Base-by-base conservation (phyloP, 768 basidiomycete genomes). In the Tulasnella sp. region DNA sequence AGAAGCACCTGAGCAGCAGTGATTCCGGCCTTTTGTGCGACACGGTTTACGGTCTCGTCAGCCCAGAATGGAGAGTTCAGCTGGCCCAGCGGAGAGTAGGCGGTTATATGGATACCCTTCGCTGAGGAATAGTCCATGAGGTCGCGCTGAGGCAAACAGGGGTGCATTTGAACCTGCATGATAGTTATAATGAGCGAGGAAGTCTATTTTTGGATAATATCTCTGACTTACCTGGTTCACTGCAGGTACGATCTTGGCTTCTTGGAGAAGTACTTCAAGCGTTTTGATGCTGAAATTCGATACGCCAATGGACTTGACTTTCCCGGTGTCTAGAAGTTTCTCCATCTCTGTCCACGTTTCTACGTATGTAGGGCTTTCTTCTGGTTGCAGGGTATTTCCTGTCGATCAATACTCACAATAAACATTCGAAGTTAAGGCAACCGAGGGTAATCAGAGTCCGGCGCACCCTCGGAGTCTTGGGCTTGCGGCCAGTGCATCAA, bases 291-390 rank as follows among this genome's bases (percentile, higher is more conserved):
- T 90, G 84, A 93, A 94, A 88, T 96, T 96, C 81, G 92, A 93
- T 7, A 96, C 93, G 4, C 75, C 75, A 11, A 77, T 70, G 1
- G 75, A 61, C 69, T 48, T 61, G 75, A 92, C 91, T 29, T 80
- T 77, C 37, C 86, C 86, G 0, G 89, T 89, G 82, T 90, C 89
- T 15, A 87, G 89, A 15, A 95, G 88, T 61, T 86, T 86, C 80
- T 93, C 87, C 89, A 95, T 87, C 20, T 92, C 92, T 81, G 89
- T 91, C 93, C 93, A 94, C 48, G 93, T 95, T 13, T 94, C 92
- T 39, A 89, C 89, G n/a, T 95, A 85, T 13, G 87, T 87, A 0
- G 89, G 70, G 23, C 69, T 44, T 42, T 51, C 42, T 16, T 79
- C 79, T n/a, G 75, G 75, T n/a, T 77, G 69, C 3, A 37, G 57